A percentile compares a stretch with the other conserved stretches of the same genome.
Evolutionary conservation across 1,284 basidiomycete species (phyloP).

Genomic region (Testicularia cyperi): DNA sequence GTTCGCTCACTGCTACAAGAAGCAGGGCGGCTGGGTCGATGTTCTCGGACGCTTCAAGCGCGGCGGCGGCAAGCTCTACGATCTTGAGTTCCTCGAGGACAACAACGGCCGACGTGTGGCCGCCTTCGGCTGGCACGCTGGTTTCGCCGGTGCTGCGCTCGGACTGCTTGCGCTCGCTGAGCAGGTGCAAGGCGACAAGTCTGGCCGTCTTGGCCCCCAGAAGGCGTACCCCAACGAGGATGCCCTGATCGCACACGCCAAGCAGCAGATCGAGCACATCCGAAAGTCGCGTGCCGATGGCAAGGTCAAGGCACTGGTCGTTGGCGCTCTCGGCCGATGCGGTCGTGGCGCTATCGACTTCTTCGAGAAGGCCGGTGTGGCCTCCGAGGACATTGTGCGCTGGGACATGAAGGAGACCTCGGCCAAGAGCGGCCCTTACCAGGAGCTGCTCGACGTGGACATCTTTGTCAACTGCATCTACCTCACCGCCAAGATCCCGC

Average conservation of each 20-base stretch:
- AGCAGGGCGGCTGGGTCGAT: slow-evolving; percentile 87
- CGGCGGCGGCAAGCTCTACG: slow-evolving; percentile 87
- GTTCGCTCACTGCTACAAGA: slow-evolving; percentile 98
- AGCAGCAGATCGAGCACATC: slow-evolving; percentile 66
- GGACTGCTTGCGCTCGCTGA: slow-evolving; percentile 79
- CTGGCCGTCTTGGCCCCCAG: slow-evolving; percentile 66
- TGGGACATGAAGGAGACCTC: slow-evolving; percentile 95
- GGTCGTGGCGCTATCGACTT: slow-evolving; percentile 95
- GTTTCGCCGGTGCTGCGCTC: slow-evolving; percentile 94
- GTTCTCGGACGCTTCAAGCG: slow-evolving; percentile 84
- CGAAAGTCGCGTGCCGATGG: slow-evolving; percentile 65
- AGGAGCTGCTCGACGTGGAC: slow-evolving; percentile 93
- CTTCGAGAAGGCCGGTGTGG: slow-evolving; percentile 85
- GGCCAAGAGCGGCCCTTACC: slow-evolving; percentile 93
- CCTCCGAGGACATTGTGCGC: slow-evolving; percentile 80
- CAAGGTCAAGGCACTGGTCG: slow-evolving; percentile 84
- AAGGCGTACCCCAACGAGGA: slow-evolving; percentile 73
- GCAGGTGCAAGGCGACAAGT: slow-evolving; percentile 41
- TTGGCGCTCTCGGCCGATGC: slow-evolving; percentile 93
- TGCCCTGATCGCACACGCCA: slow-evolving; percentile 60
- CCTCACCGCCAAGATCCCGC: slow-evolving; percentile 81
- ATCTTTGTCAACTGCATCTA: slow-evolving; percentile 99
- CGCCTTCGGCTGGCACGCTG: slow-evolving; percentile 98
- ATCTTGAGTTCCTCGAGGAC: slow-evolving; percentile 94
- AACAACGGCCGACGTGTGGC: slow-evolving; percentile 83